Conservation (phyloP, 2,329 filamentous ascomycete species). For the Hymenoscyphus occultus region DNA sequence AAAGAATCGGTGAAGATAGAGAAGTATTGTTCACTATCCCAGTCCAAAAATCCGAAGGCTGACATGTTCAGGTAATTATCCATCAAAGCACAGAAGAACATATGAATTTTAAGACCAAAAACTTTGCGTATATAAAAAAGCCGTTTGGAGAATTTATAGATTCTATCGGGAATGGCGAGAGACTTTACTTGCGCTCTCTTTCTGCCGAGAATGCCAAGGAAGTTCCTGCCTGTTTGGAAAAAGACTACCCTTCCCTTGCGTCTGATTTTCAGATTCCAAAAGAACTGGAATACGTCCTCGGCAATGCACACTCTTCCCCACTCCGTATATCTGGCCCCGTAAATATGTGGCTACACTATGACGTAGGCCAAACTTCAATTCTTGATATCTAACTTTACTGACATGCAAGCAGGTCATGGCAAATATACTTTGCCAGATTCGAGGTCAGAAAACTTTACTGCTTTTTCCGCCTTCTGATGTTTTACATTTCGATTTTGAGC, state of each 20-base stretch:
- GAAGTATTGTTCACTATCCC: slow-evolving; percentile 45
- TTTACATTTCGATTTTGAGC: slow-evolving; percentile 63
- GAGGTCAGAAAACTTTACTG: slow-evolving; percentile 68
- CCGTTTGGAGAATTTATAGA: slow-evolving; percentile 65
- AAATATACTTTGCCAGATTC: slow-evolving; percentile 79
- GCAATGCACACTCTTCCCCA: slow-evolving; percentile 74
- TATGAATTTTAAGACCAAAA: slow-evolving; percentile 82
- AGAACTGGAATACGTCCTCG: slow-evolving; percentile 54
- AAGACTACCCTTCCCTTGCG: slow-evolving; percentile 69
- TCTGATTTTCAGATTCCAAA: slow-evolving; percentile 67
- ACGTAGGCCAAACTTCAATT: slow-evolving; percentile 4
- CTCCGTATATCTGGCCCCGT: slow-evolving; percentile 76
- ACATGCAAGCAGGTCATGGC: slow-evolving; percentile 66
- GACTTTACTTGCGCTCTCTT: slow-evolving; percentile 75
- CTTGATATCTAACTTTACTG: slow-evolving; percentile 10
- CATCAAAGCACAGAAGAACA: slow-evolving; percentile 63
- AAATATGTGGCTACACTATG: slow-evolving; percentile 64
- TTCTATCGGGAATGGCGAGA: slow-evolving; percentile 55
- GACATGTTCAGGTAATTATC: slow-evolving; percentile 58
- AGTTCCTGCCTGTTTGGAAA: slow-evolving; percentile 63
- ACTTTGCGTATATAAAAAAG: slow-evolving; percentile 73
- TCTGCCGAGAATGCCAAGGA: slow-evolving; percentile 67
- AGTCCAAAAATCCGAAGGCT: slow-evolving; percentile 14
- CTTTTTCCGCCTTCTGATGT: slow-evolving; percentile 80
- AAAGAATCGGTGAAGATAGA: slow-evolving; percentile 55